A percentile compares a stretch with the other conserved stretches of the same genome.
These are phyloP conservation scores for Nakazawaea ernobii DNA, from an alignment of 805 yeast genomes.

Conservation along the genomic window DNA sequence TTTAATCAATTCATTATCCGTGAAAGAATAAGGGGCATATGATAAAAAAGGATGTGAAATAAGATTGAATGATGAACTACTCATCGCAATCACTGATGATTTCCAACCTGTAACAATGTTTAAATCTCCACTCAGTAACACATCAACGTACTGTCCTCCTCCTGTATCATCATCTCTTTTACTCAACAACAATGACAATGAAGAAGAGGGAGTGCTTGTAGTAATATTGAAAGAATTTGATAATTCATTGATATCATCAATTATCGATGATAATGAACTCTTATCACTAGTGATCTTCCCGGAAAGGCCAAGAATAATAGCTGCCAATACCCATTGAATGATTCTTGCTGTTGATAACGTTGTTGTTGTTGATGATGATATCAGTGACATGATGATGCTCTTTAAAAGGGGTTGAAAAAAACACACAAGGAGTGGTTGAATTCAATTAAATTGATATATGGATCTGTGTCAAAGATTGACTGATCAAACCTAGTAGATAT, in stretches of 20 bases:
- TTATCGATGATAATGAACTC: background rate
- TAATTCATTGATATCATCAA: slow-evolving; percentile 1
- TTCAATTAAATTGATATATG: no score
- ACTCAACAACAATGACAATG: no score
- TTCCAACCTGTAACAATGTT: background rate
- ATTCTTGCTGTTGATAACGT: background rate
- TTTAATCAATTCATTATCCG: background rate
- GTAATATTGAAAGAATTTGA: background rate
- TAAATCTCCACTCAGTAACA: background rate
- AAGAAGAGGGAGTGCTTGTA: background rate
- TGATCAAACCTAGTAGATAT: no score
- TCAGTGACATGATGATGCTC: no score
- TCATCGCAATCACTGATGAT: background rate
- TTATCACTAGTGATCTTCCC: background rate
- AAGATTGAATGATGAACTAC: background rate
- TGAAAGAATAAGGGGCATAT: background rate
- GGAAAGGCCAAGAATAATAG: slow-evolving; percentile 1
- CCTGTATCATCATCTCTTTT: slow-evolving; percentile 1
- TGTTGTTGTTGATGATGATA: background rate
- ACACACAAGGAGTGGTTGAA: no score
- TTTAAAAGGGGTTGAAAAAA: no score
- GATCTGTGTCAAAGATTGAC: no score
- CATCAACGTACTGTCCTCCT: background rate
- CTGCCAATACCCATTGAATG: slow-evolving; percentile 5
- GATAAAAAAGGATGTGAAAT: background rate